phyloP scores from a whole-genome alignment of 2,329 filamentous ascomycete genomes.

The Xylariaceae sp. region DNA sequence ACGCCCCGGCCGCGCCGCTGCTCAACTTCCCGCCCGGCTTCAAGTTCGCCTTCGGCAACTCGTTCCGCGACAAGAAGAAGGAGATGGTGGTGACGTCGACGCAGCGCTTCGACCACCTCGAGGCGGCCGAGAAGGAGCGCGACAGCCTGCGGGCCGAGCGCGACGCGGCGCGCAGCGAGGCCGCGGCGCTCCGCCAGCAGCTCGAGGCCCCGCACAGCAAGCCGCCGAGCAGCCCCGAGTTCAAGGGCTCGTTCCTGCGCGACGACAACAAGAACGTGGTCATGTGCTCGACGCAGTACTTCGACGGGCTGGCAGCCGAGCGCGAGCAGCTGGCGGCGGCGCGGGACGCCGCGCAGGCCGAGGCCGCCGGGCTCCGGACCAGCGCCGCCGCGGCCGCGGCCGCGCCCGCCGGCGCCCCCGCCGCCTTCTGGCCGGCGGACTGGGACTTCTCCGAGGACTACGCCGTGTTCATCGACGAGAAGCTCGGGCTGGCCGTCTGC shows the following conservation, averaged over 20 bases:
- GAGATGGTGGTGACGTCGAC: conserved; percentile 6
- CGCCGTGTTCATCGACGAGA: no score
- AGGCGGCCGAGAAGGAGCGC: neutral
- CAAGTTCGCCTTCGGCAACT: conserved; percentile 6
- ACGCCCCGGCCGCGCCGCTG: conserved; percentile 6
- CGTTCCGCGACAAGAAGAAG: conserved; percentile 6
- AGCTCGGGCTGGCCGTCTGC: no score
- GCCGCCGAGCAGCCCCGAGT: neutral
- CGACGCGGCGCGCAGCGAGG: neutral
- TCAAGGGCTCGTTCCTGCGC: no score
- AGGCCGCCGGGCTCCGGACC: neutral
- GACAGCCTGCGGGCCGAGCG: neutral
- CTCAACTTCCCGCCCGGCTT: conserved; percentile 7
- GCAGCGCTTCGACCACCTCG: conserved; percentile 1
- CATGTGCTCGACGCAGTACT: no score
- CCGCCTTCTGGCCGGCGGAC: no score
- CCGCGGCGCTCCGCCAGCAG: neutral
- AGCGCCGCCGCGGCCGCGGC: no score
- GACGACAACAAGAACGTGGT: no score
- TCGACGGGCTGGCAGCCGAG: no score
- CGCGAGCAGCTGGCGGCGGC: neutral
- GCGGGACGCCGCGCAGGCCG: no score
- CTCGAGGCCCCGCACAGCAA: no score
- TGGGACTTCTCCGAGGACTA: no score
- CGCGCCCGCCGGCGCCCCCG: no score